phyloP scores from a whole-genome alignment of 179 eudicot genomes.

The Spergularia azorica region DNA sequence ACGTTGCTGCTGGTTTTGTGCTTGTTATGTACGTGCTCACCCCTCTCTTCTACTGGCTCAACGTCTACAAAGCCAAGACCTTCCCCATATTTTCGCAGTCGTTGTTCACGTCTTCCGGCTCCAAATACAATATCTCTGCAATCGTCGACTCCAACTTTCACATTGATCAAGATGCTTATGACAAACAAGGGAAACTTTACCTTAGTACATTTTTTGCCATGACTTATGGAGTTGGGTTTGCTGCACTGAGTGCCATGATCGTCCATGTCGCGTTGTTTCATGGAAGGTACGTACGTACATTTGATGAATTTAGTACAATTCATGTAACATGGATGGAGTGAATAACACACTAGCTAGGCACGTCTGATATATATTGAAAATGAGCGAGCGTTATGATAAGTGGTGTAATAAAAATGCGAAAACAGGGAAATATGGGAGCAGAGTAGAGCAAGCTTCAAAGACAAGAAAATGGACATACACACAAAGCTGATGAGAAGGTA shows the following conservation, averaged over 20 bases:
- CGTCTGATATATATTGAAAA: no score
- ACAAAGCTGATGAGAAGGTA: slow-evolving; percentile 85
- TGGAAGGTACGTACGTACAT: slow-evolving; percentile 61
- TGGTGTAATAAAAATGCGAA: background rate
- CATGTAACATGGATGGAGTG: no score
- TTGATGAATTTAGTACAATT: background rate
- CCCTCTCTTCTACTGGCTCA: slow-evolving; percentile 78
- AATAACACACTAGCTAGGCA: no score
- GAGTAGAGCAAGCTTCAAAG: slow-evolving; percentile 76
- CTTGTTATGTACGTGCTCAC: slow-evolving; percentile 77
- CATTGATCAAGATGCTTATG: slow-evolving; percentile 61
- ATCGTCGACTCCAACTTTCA: slow-evolving; percentile 76
- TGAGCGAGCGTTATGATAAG: no score
- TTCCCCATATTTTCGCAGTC: slow-evolving; percentile 76
- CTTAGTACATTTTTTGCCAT: slow-evolving; percentile 88
- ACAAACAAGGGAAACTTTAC: slow-evolving; percentile 69
- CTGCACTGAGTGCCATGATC: slow-evolving; percentile 73
- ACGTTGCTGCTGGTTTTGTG: slow-evolving; percentile 77
- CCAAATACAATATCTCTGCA: slow-evolving; percentile 65
- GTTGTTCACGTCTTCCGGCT: slow-evolving; percentile 59
- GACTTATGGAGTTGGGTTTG: slow-evolving; percentile 96
- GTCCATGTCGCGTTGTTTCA: slow-evolving; percentile 86
- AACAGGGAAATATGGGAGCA: slow-evolving; percentile 89
- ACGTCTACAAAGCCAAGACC: slow-evolving; percentile 75
- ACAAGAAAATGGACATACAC: slow-evolving; percentile 79